Conservation (phyloP, 2,329 filamentous ascomycete genomes). For the Xylariaceae sp. region DNA sequence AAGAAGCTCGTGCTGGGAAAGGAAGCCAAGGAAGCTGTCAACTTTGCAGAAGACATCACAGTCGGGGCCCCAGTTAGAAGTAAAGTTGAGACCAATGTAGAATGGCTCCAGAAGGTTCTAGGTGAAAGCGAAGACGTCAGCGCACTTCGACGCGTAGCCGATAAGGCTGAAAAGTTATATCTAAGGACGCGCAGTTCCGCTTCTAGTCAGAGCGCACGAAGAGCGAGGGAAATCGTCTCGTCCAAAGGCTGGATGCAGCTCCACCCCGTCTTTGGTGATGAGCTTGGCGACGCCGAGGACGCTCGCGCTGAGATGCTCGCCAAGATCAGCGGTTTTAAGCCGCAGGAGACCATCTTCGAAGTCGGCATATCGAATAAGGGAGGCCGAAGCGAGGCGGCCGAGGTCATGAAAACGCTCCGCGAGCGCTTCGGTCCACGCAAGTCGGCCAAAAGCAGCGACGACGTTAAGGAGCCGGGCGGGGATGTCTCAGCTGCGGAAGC, state of each 20-base stretch:
- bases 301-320: slow-evolving; percentile 86
- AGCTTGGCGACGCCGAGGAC: slow-evolving; percentile 65
- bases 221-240: slow-evolving; percentile 75
- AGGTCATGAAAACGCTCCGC: slow-evolving; percentile 74
- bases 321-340: slow-evolving; percentile 83
- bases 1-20: slow-evolving; percentile 78
- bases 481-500: slow-evolving; percentile 17
- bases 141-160: slow-evolving; percentile 71
- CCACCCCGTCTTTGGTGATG: slow-evolving; percentile 78
- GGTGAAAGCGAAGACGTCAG: slow-evolving; percentile 74
- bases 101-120: slow-evolving; percentile 82
- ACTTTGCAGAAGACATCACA: slow-evolving; percentile 81
- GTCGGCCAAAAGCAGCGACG: slow-evolving; percentile 47
- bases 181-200: slow-evolving; percentile 87
- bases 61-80: slow-evolving; percentile 77
- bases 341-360: slow-evolving; percentile 95
- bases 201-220: slow-evolving; percentile 85
- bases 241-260: slow-evolving; percentile 72
- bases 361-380: slow-evolving; percentile 74
- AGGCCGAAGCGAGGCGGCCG: slow-evolving; percentile 65
- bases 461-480: slow-evolving; percentile 38
- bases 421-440: slow-evolving; percentile 67
- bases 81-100: slow-evolving; percentile 72
- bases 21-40: slow-evolving; percentile 58
- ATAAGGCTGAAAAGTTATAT: slow-evolving; percentile 92